Evolutionary conservation across 2,329 filamentous ascomycete genomes (phyloP).

Genomic region (Aspergillus floridensis): DNA sequence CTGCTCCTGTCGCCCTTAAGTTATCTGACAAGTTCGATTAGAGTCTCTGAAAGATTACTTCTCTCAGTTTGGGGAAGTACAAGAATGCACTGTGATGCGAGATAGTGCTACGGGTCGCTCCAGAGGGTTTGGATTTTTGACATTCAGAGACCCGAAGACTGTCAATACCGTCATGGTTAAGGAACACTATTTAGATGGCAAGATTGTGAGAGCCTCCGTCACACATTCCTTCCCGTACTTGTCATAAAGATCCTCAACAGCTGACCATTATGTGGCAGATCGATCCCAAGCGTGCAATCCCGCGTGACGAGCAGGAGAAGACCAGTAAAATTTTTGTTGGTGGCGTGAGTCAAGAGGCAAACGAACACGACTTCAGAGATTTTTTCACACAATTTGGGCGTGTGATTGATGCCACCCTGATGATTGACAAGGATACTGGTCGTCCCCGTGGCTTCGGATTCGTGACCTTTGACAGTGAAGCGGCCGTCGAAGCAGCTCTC

Average conservation of each 20-base stretch:
- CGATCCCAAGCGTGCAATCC: conserved; percentile 95
- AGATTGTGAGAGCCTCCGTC: conserved; percentile 69
- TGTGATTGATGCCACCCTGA: conserved; percentile 93
- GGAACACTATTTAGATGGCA: conserved; percentile 95
- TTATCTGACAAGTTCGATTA: conserved; percentile 44
- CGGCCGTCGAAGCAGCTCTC: conserved; percentile 88
- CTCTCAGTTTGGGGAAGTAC: conserved; percentile 93
- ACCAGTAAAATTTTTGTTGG: conserved; percentile 99
- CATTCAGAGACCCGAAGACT: conserved; percentile 95
- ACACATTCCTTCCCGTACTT: conserved; percentile 3
- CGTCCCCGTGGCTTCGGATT: conserved; percentile 94
- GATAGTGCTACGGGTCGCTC: conserved; percentile 92
- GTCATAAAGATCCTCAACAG: neutral
- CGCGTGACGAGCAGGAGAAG: conserved; percentile 94
- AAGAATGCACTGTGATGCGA: conserved; percentile 99
- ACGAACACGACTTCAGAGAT: conserved; percentile 90
- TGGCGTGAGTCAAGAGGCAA: conserved; percentile 94
- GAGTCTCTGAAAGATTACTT: conserved; percentile 97
- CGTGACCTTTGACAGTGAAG: conserved; percentile 95
- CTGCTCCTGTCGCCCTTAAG: conserved; percentile 2
- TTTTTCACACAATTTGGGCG: conserved; percentile 97
- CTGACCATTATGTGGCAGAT: conserved; percentile 58
- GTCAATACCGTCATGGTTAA: conserved; percentile 99
- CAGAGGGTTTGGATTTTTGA: conserved; percentile 94
- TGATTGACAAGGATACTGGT: conserved; percentile 99